Evolutionary conservation across 208 protist species (phyloP), one percentile per base, ranked within the genome.

Genomic region (Trypanosoma avium): DNA sequence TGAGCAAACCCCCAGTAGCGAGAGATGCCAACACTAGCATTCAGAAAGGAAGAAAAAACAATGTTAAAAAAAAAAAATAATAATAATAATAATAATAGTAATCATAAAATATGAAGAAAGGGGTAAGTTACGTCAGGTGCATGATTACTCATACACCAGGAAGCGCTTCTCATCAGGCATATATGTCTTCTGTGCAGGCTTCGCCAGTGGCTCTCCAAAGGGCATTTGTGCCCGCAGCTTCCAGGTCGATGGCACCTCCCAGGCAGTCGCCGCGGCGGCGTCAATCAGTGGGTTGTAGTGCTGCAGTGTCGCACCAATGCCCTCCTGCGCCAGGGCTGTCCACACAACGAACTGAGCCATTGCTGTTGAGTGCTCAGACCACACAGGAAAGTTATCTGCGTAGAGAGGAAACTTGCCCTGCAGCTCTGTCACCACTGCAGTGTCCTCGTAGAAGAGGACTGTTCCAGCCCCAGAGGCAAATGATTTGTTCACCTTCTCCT

Each of bases 301-400:
- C 75, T 87, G 81, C 55, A 83, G 67, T 2, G 67, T 60, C 2
- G 65, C 77, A 19, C 81, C 81, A 36, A 87, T 76, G 10, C 50
- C 30, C 17, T 75, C 77, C 54, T 67, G 45, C 3, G 77, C 73
- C 10, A 87, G 70, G 4, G 81, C 77, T 4, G 69, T 70, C 81
- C 81, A 87, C 66, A 87, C 77, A 0, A 77, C 75, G 42, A 66
- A 84, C 67, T 83, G 77, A 27, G 77, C 77, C 30, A 87, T 87
- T 9, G 64, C 81, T 4, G 65, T 77, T 3, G 61, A 67, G 40
- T 87, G 76, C 67, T 80, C 38, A 49, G 77, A 81, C 52, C 59
- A 87, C 27, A 52, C 49, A 5, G 73, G 73, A 60, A 84, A 77
- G 74, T 64, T 71, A 27, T 15, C 68, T 6, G 77, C 74, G 57